A percentile compares a stretch with the other conserved stretches of the same genome.
Conservation (phyloP, 108 stramenopile species). For the Thalassiosira profunda region DNA sequence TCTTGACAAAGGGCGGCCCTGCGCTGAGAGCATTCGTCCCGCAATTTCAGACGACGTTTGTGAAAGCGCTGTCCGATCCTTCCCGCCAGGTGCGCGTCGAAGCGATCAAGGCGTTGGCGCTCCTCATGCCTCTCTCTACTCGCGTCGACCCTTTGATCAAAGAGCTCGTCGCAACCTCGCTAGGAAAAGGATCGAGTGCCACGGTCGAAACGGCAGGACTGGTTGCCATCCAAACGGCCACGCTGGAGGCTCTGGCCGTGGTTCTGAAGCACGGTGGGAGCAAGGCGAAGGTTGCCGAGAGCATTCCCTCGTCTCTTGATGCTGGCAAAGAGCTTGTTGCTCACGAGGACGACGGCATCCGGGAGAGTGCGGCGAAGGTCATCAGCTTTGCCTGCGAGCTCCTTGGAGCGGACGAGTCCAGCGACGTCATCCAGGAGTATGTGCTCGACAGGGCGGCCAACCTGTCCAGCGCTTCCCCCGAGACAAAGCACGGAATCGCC, state of each 20-base stretch:
- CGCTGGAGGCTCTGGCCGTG: conserved; percentile 79
- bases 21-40: conserved; percentile 97
- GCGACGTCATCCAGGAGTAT: conserved; percentile 47
- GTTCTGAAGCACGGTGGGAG: conserved; percentile 70
- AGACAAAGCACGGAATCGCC: conserved; percentile 73
- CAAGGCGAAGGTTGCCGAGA: conserved; percentile 87
- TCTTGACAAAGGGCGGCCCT: conserved; percentile 93
- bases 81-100: conserved; percentile 88
- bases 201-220: conserved; percentile 62
- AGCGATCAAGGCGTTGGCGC: conserved; percentile 84
- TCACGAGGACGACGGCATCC: conserved; percentile 82
- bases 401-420: conserved; percentile 59
- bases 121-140: conserved; percentile 90
- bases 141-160: conserved; percentile 94
- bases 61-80: conserved; percentile 97
- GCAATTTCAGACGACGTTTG: conserved; percentile 99
- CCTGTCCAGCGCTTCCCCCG: conserved; percentile 38
- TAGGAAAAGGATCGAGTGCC: conserved; percentile 60
- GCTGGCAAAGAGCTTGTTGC: conserved; percentile 71
- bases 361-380: conserved; percentile 87
- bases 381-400: conserved; percentile 75
- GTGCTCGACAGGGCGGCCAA: conserved; percentile 48
- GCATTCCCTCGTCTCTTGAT: conserved; percentile 83
- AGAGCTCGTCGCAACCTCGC: conserved; percentile 83
- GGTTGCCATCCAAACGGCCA: conserved; percentile 86